phyloP scores from a whole-genome alignment of 805 yeast species.

The Torulaspora microellipsoides region DNA sequence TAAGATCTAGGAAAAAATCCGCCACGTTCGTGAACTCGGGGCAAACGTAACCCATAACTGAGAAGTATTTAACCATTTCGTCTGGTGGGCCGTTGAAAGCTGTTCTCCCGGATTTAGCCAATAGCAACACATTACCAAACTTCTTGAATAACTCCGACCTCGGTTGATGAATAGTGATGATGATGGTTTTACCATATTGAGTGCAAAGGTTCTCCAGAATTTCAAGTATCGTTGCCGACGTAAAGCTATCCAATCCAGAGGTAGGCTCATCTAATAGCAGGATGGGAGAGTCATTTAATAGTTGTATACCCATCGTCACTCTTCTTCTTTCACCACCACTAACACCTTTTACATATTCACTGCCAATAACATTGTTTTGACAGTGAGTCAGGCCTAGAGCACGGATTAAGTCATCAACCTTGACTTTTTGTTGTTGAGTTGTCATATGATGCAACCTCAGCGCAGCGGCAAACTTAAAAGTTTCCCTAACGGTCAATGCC shows the following conservation, averaged over 20 bases:
- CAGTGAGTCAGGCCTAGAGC: slow-evolving; percentile 70
- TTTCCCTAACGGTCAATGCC: slow-evolving; percentile 71
- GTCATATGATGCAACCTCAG: slow-evolving; percentile 51
- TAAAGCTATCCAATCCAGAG: slow-evolving; percentile 78
- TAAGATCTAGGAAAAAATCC: slow-evolving; percentile 66
- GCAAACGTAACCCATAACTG: slow-evolving; percentile 46
- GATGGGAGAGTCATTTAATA: slow-evolving; percentile 66
- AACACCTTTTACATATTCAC: slow-evolving; percentile 58
- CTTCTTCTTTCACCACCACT: slow-evolving; percentile 91
- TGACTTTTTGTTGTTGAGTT: slow-evolving; percentile 41
- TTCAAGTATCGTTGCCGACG: slow-evolving; percentile 62
- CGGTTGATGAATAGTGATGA: slow-evolving; percentile 83
- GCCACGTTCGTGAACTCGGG: slow-evolving; percentile 66
- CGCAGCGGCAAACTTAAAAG: slow-evolving; percentile 65
- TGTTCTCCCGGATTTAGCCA: slow-evolving; percentile 69
- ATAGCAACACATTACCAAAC: slow-evolving; percentile 67
- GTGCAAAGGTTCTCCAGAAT: slow-evolving; percentile 53
- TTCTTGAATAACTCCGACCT: slow-evolving; percentile 56
- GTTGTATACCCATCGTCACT: slow-evolving; percentile 75
- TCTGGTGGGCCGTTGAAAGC: slow-evolving; percentile 59
- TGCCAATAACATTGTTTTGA: slow-evolving; percentile 67
- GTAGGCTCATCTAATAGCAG: slow-evolving; percentile 84
- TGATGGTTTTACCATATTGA: slow-evolving; percentile 57
- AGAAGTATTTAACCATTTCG: slow-evolving; percentile 46
- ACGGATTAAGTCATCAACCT: slow-evolving; percentile 55